phyloP scores from a whole-genome alignment of 1,139 yeast species.

The Chernovozyma aurita region DNA sequence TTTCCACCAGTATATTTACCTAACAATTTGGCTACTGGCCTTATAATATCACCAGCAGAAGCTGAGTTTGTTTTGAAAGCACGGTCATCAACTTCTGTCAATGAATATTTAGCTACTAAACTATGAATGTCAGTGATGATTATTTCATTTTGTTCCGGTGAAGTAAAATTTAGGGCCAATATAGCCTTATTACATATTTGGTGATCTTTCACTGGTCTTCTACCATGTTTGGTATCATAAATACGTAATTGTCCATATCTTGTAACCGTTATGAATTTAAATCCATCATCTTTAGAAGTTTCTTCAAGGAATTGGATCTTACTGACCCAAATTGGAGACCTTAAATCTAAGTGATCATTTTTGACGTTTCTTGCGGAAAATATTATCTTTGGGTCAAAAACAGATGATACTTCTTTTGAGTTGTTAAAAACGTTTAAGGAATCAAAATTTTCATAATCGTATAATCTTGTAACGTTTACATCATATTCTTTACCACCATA shows the following conservation, averaged over 20 bases:
- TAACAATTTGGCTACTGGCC: constrained; percentile 34
- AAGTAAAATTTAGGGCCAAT: constrained; percentile 31
- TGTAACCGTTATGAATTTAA: constrained; percentile 59
- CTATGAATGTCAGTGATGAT: constrained; percentile 55
- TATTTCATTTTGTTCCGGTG: constrained; percentile 32
- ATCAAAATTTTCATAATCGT: constrained; percentile 17
- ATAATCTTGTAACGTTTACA: constrained; percentile 46
- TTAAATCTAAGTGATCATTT: constrained; percentile 56
- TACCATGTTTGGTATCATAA: constrained; percentile 57
- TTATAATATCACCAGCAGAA: constrained; percentile 38
- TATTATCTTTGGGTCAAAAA: constrained; percentile 24
- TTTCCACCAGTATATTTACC: constrained; percentile 44
- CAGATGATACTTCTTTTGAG: constrained; percentile 10
- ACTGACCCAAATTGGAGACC: constrained; percentile 66
- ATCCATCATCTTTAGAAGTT: constrained; percentile 25
- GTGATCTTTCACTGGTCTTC: constrained; percentile 52
- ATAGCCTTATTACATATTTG: constrained; percentile 48
- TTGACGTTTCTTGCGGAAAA: constrained; percentile 64
- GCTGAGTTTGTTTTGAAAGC: constrained; percentile 40
- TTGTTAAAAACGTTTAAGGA: constrained; percentile 15
- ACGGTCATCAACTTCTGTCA: constrained; percentile 32
- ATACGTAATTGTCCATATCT: constrained; percentile 63
- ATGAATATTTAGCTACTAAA: constrained; percentile 50
- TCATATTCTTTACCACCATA: constrained; percentile 75
- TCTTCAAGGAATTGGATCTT: constrained; percentile 42